Evolutionary conservation across 2,329 filamentous ascomycete genomes (phyloP).

Genomic region (Sarocladium kiliense): DNA sequence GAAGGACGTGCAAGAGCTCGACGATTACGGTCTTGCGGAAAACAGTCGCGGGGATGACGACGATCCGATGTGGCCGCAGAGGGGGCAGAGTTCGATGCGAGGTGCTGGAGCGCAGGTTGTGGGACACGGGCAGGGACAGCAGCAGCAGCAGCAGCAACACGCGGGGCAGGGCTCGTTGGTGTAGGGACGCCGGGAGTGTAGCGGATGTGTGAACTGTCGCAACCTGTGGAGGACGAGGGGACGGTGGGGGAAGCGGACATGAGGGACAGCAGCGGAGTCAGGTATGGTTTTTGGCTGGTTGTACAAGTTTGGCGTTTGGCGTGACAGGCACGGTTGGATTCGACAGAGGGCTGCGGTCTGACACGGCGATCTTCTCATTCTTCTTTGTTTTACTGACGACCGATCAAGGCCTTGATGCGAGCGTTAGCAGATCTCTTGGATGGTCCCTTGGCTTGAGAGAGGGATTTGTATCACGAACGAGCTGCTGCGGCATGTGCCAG

Average conservation of each 20-base stretch:
- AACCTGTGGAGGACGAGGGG: not conserved
- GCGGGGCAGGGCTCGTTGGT: not conserved
- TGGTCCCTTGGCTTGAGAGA: no score
- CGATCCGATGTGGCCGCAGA: not conserved
- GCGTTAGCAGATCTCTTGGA: no score
- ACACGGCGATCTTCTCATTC: not conserved
- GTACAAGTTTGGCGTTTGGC: not conserved
- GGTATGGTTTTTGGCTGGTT: no score
- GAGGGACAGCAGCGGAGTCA: no score
- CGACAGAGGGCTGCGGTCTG: not conserved
- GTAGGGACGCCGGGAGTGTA: not conserved
- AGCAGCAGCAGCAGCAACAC: not conserved
- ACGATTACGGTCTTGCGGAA: constrained; percentile 19
- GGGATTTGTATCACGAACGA: no score
- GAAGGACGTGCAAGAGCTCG: constrained; percentile 20
- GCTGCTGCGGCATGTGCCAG: no score
- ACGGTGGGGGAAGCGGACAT: not conserved
- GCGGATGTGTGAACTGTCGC: constrained; percentile 4
- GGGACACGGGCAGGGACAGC: not conserved
- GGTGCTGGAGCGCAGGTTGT: not conserved
- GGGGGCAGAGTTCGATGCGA: not conserved
- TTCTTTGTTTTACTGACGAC: no score
- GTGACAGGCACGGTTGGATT: not conserved
- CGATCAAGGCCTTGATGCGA: no score
- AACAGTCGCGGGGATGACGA: not conserved